Conservation (phyloP, 1,139 yeast species). For the Candida sanyaensis region DNA sequence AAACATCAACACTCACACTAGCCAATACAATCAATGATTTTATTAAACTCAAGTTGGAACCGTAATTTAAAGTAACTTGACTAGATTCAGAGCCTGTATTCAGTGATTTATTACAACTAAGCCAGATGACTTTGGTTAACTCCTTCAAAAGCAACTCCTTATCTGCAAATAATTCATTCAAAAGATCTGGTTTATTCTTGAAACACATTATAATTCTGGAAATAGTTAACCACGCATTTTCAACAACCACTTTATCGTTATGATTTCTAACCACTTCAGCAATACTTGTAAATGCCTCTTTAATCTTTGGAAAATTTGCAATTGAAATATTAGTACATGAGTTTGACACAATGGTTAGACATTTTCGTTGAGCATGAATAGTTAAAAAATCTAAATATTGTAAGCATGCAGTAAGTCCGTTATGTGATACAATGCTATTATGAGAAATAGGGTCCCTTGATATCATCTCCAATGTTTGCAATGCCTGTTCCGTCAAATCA, state of each 20-base stretch:
- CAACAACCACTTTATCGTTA: slow-evolving; percentile 64
- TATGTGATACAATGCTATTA: slow-evolving; percentile 51
- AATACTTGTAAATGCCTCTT: slow-evolving; percentile 62
- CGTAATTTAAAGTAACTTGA: slow-evolving; percentile 27
- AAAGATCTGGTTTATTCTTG: slow-evolving; percentile 39
- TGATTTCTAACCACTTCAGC: slow-evolving; percentile 62
- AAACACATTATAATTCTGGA: slow-evolving; percentile 63
- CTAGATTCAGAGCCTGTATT: slow-evolving; percentile 16
- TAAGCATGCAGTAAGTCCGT: slow-evolving; percentile 69
- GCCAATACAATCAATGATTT: slow-evolving; percentile 43
- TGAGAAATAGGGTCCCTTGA: slow-evolving; percentile 57
- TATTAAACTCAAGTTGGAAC: slow-evolving; percentile 41
- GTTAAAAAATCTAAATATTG: slow-evolving; percentile 87
- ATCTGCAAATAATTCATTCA: slow-evolving; percentile 48
- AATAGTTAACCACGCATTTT: slow-evolving; percentile 68
- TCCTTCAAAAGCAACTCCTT: slow-evolving; percentile 28
- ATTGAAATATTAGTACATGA: slow-evolving; percentile 57
- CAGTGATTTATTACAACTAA: slow-evolving; percentile 32
- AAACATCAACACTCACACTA: slow-evolving; percentile 41
- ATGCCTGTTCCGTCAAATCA: slow-evolving; percentile 90
- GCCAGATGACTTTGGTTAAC: slow-evolving; percentile 26
- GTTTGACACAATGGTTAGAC: slow-evolving; percentile 75
- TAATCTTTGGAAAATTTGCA: slow-evolving; percentile 47
- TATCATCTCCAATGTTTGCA: slow-evolving; percentile 73
- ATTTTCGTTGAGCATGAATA: slow-evolving; percentile 84